Conservation (phyloP, 192 early-diverging fungal species). For the Umbelopsis ramanniana region DNA sequence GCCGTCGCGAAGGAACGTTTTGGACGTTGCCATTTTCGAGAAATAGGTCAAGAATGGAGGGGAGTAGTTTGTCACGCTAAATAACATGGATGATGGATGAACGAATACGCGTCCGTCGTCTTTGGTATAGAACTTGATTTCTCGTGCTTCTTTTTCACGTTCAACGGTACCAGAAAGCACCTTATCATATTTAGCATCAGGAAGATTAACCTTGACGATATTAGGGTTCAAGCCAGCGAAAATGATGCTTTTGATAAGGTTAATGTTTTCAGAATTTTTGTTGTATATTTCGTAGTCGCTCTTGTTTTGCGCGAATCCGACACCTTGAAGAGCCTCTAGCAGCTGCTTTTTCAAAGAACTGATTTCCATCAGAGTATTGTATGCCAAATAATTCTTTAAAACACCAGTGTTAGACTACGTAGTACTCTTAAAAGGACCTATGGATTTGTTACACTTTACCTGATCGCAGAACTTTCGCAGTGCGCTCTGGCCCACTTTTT, state of each 20-base stretch:
- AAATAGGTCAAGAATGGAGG: slow-evolving; percentile 75
- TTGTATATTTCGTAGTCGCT: slow-evolving; percentile 48
- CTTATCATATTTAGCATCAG: slow-evolving; percentile 74
- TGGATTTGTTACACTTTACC: slow-evolving; percentile 24
- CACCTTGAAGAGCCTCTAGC: slow-evolving; percentile 57
- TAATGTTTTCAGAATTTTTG: slow-evolving; percentile 57
- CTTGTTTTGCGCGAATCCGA: slow-evolving; percentile 59
- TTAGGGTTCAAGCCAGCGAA: slow-evolving; percentile 89
- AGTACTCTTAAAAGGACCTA: no score
- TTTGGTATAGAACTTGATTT: slow-evolving; percentile 74
- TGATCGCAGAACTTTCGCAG: slow-evolving; percentile 44
- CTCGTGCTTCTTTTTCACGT: slow-evolving; percentile 68
- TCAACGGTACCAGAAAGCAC: slow-evolving; percentile 73
- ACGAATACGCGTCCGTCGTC: slow-evolving; percentile 77
- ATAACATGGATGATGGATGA: slow-evolving; percentile 83
- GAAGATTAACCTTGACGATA: slow-evolving; percentile 70
- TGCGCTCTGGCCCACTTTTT: slow-evolving; percentile 32
- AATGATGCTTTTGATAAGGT: slow-evolving; percentile 74
- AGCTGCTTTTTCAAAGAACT: slow-evolving; percentile 60
- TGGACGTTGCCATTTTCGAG: slow-evolving; percentile 64
- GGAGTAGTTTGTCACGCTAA: slow-evolving; percentile 60
- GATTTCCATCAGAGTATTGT: slow-evolving; percentile 65
- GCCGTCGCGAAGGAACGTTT: slow-evolving; percentile 70
- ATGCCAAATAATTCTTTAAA: slow-evolving; percentile 67
- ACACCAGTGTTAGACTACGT: slow-evolving; percentile 29